Conservation (phyloP, 306 rosid species). For the Gynostemma pentaphyllum region DNA sequence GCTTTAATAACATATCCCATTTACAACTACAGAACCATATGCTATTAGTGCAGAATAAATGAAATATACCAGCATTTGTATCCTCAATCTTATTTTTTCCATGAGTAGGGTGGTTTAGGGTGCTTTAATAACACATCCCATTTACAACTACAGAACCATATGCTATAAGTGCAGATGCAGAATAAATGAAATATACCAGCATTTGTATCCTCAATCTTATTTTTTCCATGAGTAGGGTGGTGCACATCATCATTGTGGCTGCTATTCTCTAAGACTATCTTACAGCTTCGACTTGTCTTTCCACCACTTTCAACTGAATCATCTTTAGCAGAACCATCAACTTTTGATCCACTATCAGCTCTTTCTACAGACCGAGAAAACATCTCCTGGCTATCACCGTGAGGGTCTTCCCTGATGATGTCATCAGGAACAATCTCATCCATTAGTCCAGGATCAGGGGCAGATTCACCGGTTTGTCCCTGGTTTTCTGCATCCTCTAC, state of each 20-base stretch:
- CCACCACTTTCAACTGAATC: conserved; percentile 97
- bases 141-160: neutral
- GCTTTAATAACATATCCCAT: neutral
- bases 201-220: conserved; percentile 56
- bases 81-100: conserved; percentile 49
- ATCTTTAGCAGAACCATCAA: conserved; percentile 85
- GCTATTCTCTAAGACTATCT: conserved; percentile 41
- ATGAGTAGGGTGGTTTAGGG: conserved; percentile 51
- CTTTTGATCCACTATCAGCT: conserved; percentile 91
- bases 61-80: conserved; percentile 67
- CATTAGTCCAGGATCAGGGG: conserved; percentile 84
- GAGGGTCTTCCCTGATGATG: conserved; percentile 71
- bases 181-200: conserved; percentile 64
- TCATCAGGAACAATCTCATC: conserved; percentile 88
- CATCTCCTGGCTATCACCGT: conserved; percentile 97
- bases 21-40: neutral
- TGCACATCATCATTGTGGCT: conserved; percentile 47
- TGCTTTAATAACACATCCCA: neutral
- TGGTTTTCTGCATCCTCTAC: conserved; percentile 87
- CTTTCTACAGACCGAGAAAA: conserved; percentile 78
- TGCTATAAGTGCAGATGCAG: conserved; percentile 16
- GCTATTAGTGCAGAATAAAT: conserved; percentile 27
- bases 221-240: conserved; percentile 45
- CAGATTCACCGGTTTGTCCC: conserved; percentile 96
- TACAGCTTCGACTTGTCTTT: conserved; percentile 70